Evolutionary conservation across 768 basidiomycete genomes (phyloP).

Genomic region (Russula vinacea): DNA sequence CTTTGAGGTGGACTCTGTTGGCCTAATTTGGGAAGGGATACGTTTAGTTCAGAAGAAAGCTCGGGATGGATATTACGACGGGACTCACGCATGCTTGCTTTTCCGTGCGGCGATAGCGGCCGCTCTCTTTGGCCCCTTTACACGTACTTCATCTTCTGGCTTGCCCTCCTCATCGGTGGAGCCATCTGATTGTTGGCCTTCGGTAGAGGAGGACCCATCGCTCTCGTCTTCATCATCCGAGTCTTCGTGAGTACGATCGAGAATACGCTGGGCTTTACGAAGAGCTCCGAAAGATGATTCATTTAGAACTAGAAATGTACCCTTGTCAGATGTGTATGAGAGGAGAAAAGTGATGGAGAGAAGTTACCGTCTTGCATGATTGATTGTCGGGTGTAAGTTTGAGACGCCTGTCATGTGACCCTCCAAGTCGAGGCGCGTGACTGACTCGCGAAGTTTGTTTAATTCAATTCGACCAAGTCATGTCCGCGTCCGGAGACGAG

Average conservation of each 20-base stretch:
- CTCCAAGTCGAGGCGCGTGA: background rate
- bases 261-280: slow-evolving; percentile 25
- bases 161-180: background rate
- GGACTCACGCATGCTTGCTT: slow-evolving; percentile 83
- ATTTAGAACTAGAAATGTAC: slow-evolving; percentile 5
- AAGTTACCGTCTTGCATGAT: slow-evolving; percentile 20
- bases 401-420: background rate
- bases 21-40: slow-evolving; percentile 44
- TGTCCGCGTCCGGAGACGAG: slow-evolving; percentile 42
- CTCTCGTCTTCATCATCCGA: slow-evolving; percentile 14
- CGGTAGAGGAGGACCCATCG: slow-evolving; percentile 12
- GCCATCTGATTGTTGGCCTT: background rate
- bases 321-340: background rate
- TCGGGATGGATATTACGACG: background rate
- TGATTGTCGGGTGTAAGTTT: background rate
- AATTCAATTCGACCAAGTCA: background rate
- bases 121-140: slow-evolving; percentile 38
- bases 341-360: background rate
- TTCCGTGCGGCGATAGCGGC: slow-evolving; percentile 50
- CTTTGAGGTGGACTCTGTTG: slow-evolving; percentile 80
- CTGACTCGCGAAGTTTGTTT: background rate
- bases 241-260: slow-evolving; percentile 21
- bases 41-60: slow-evolving; percentile 13
- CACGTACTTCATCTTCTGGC: background rate
- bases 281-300: slow-evolving; percentile 27